Evolutionary conservation across 1,139 yeast species (phyloP).

Genomic region (Geotrichum reessii): DNA sequence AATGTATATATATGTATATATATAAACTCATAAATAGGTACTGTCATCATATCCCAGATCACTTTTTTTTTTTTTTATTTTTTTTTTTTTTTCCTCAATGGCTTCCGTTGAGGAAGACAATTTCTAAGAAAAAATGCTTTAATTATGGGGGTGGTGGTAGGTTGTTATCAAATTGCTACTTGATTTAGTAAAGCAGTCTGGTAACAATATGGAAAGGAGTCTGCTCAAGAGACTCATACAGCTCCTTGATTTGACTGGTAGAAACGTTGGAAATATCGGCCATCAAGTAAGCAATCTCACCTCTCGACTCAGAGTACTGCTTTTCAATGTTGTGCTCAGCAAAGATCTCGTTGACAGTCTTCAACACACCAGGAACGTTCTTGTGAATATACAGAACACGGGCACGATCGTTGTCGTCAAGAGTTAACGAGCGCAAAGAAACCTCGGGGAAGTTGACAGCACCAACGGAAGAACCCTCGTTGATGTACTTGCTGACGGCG

Average conservation of each 20-base stretch:
- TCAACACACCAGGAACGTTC: constrained; percentile 98
- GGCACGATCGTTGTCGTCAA: constrained; percentile 73
- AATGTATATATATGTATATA: too few species aligned
- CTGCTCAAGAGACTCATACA: constrained; percentile 80
- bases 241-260: constrained; percentile 70
- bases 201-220: constrained; percentile 91
- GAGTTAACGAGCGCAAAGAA: constrained; percentile 81
- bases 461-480: constrained; percentile 94
- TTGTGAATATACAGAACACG: constrained; percentile 95
- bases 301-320: constrained; percentile 93
- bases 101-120: constrained; percentile 8
- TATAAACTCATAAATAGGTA: neutral
- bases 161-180: neutral
- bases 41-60: neutral
- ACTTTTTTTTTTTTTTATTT: neutral
- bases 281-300: constrained; percentile 95
- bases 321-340: constrained; percentile 95
- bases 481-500: constrained; percentile 81
- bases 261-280: constrained; percentile 92
- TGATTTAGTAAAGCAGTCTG: constrained; percentile 73
- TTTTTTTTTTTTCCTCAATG: neutral
- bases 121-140: neutral
- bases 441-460: constrained; percentile 99
- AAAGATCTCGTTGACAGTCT: constrained; percentile 92
- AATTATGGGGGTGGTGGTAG: neutral